Conservation (phyloP, 2,329 filamentous ascomycete species). For the Botrytis porri region DNA sequence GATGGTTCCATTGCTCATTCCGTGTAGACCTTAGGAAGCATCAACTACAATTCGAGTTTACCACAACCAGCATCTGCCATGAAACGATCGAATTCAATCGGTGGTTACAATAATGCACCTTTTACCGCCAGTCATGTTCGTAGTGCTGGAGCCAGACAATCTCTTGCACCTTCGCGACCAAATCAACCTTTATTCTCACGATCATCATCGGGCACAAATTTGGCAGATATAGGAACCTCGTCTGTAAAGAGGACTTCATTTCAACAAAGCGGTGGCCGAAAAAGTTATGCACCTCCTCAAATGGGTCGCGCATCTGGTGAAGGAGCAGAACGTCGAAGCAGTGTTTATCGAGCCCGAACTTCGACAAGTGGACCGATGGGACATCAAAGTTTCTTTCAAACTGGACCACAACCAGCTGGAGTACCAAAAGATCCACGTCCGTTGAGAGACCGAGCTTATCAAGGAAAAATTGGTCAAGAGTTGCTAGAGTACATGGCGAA, state of each 20-base stretch:
- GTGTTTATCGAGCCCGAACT: constrained; percentile 71
- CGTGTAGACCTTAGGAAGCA: constrained; percentile 74
- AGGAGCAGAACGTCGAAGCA: constrained; percentile 69
- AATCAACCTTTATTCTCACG: constrained; percentile 85
- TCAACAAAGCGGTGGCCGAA: constrained; percentile 63
- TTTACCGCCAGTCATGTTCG: constrained; percentile 72
- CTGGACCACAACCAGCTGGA: constrained; percentile 75
- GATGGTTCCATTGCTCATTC: constrained; percentile 7
- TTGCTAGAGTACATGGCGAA: constrained; percentile 87
- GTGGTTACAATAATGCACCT: constrained; percentile 59
- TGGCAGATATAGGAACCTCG: constrained; percentile 75
- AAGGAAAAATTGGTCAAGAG: constrained; percentile 81
- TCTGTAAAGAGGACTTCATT: constrained; percentile 82
- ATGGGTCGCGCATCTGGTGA: constrained; percentile 38
- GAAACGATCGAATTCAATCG: constrained; percentile 84
- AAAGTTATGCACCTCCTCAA: constrained; percentile 50
- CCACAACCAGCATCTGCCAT: constrained; percentile 90
- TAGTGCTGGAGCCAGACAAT: constrained; percentile 76
- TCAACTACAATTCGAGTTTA: constrained; percentile 79
- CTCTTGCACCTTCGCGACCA: constrained; percentile 78
- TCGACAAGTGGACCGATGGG: constrained; percentile 65
- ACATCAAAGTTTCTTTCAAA: constrained; percentile 94
- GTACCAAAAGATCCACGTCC: constrained; percentile 84
- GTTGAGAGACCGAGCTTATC: constrained; percentile 75
- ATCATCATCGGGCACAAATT: constrained; percentile 76